These are phyloP conservation scores for Acrodontium crateriforme DNA, from an alignment of 2,329 filamentous ascomycete species.

Conservation along the genomic window DNA sequence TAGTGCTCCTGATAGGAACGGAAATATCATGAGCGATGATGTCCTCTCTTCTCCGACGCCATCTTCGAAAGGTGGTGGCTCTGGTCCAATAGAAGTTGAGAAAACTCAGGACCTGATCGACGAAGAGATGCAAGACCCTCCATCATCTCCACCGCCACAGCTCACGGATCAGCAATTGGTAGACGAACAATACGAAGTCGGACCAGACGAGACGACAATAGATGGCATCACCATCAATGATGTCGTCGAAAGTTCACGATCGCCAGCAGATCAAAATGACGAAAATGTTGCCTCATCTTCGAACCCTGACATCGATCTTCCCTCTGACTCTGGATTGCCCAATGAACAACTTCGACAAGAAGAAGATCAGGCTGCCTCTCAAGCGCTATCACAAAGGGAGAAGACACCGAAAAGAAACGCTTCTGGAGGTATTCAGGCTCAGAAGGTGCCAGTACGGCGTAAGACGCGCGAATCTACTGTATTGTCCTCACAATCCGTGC, in stretches of 20 bases:
- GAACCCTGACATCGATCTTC: conserved; percentile 8
- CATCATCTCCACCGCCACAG: conserved; percentile 15
- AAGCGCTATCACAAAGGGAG: too few species aligned
- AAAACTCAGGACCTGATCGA: too few species aligned
- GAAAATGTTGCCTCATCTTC: too few species aligned
- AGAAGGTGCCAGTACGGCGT: too few species aligned
- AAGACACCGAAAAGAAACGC: not conserved
- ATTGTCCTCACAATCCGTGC: too few species aligned
- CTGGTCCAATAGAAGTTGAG: too few species aligned
- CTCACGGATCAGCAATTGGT: conserved; percentile 1
- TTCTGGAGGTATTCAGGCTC: too few species aligned
- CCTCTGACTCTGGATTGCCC: conserved; percentile 10
- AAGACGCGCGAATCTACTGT: too few species aligned
- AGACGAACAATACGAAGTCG: not conserved
- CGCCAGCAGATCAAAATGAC: not conserved
- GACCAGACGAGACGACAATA: not conserved
- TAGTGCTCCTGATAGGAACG: conserved; percentile 22
- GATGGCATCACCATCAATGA: not conserved
- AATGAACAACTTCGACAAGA: conserved; percentile 2
- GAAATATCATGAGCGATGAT: conserved; percentile 31
- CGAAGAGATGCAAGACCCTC: conserved; percentile 11
- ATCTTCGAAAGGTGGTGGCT: conserved; percentile 6
- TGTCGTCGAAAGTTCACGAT: not conserved
- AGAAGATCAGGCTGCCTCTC: too few species aligned
- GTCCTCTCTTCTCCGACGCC: conserved; percentile 41